Base-by-base conservation (phyloP, 2,329 filamentous ascomycete species). In the Aureobasidium pullulans region DNA sequence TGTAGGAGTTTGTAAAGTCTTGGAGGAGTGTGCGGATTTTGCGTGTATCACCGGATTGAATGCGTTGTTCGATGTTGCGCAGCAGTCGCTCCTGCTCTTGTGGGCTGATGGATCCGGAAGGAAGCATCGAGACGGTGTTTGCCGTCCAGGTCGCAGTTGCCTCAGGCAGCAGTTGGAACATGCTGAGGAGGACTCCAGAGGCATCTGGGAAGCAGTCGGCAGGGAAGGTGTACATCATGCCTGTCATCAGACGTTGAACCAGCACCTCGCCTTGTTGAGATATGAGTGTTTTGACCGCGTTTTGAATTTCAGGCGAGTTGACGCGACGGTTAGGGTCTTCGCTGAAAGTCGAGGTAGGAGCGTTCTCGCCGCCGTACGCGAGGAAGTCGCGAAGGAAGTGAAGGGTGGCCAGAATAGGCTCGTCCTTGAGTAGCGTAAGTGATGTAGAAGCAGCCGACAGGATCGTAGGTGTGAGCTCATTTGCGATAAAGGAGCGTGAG, bases 211-310 rank as follows among this genome's bases (percentile, higher is more conserved):
- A 96, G 75, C 92, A 96, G 72, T 97, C 94, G 44, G 89, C 84
- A 0, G 94, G 95, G 76, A 99, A 99, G 0, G 88, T 95, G 72
- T 96, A 96, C 93, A 99, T 97, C 92, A 99, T 96, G 62, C 94
- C 94, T 1, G 92, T 94, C 77, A 99, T 81, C 60, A 96, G 86
- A 64, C 92, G 88, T 74, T 96, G 93, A 7, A 94, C 86, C 31
- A 99, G 79, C 59, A 84, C 77, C 68, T 90, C 86, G 39, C 94
- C 71, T 64, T 91, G 85, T 1, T 79, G 76, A 2, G 80, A 64
- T 28, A 96, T 76, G 56, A 96, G 81, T 62, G 83, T 81, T 72
- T 87, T 89, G 61, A 97, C 87, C 7, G 86, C 82, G 36, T 80
- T 79, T 65, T 85, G 87, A 28, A 96, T 81, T 65, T 92, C 85